phyloP scores from a whole-genome alignment of 2,329 filamentous ascomycete genomes.

The Ceratocystis colombiana region DNA sequence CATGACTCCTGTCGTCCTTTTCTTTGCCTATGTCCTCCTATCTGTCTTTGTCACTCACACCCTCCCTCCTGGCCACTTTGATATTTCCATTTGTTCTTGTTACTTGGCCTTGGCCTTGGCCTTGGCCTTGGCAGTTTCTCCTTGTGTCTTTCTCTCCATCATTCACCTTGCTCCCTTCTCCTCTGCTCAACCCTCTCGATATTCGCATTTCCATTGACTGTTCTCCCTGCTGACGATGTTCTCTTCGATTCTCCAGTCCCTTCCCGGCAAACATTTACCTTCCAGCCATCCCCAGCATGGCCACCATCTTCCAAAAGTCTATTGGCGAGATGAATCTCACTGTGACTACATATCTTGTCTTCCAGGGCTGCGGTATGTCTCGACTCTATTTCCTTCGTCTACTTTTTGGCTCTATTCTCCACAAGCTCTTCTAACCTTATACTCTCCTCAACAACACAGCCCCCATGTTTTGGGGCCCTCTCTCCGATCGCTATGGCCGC shows the following conservation, averaged over 20 bases:
- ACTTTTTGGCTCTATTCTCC: not conserved
- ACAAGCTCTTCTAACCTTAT: not conserved
- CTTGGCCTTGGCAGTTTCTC: not conserved
- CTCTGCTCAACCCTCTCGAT: not conserved
- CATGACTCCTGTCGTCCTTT: not conserved
- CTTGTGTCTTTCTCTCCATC: not conserved
- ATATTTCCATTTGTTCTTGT: not conserved
- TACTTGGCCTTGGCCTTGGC: not conserved
- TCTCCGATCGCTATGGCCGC: constrained; percentile 32
- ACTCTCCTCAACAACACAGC: constrained; percentile 20
- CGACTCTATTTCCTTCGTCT: constrained; percentile 5
- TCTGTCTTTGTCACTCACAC: not conserved
- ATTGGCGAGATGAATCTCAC: constrained; percentile 32
- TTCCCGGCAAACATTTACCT: constrained; percentile 34
- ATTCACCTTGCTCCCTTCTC: not conserved
- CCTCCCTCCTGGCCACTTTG: not conserved
- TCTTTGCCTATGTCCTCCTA: not conserved
- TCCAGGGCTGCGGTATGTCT: constrained; percentile 30
- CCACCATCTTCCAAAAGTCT: constrained; percentile 30
- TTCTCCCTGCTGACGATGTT: not conserved
- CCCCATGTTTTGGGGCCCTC: constrained; percentile 33
- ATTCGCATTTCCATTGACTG: not conserved
- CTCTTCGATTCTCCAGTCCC: constrained; percentile 28
- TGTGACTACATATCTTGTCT: constrained; percentile 32
- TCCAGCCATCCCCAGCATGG: constrained; percentile 31